Percentiles rank a stretch among this genome's conserved stretches.
Evolutionary conservation across 495 filamentous ascomycete species (phyloP).

Genomic region (Penicillium goetzii): DNA sequence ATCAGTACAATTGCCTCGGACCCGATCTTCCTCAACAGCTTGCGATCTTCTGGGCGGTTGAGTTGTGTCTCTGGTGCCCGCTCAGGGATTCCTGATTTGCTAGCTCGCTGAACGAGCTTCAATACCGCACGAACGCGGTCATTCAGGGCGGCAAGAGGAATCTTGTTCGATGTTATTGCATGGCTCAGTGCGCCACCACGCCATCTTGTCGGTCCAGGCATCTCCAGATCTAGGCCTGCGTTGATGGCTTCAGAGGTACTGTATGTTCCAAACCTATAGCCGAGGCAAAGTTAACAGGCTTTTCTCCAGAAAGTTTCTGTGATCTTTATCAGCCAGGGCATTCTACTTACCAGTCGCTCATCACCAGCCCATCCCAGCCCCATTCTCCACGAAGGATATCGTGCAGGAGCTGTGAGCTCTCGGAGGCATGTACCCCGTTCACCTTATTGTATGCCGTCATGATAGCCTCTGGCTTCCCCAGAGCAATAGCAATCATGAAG

Average conservation of each 20-base stretch:
- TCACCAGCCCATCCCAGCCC: conserved; percentile 67
- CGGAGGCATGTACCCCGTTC: conserved; percentile 69
- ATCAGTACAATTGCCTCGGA: not conserved
- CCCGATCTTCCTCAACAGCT: not conserved
- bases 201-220: conserved; percentile 66
- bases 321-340: conserved; percentile 10
- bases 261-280: conserved; percentile 62
- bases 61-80: conserved; percentile 56
- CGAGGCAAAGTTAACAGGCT: not conserved
- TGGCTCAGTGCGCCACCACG: conserved; percentile 57
- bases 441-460: conserved; percentile 79
- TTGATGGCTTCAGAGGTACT: conserved; percentile 66
- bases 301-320: not conserved
- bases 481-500: conserved; percentile 67
- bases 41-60: not conserved
- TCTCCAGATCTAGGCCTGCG: conserved; percentile 73
- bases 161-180: conserved; percentile 57
- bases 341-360: conserved; percentile 62
- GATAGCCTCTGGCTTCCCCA: conserved; percentile 59
- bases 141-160: conserved; percentile 56
- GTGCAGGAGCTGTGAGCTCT: conserved; percentile 59
- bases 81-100: conserved; percentile 57
- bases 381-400: conserved; percentile 69
- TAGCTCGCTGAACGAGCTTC: conserved; percentile 60
- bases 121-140: conserved; percentile 60